phyloP scores from a whole-genome alignment of 176 grass and related monocot species.

The Hsuehochloa calcarea region DNA sequence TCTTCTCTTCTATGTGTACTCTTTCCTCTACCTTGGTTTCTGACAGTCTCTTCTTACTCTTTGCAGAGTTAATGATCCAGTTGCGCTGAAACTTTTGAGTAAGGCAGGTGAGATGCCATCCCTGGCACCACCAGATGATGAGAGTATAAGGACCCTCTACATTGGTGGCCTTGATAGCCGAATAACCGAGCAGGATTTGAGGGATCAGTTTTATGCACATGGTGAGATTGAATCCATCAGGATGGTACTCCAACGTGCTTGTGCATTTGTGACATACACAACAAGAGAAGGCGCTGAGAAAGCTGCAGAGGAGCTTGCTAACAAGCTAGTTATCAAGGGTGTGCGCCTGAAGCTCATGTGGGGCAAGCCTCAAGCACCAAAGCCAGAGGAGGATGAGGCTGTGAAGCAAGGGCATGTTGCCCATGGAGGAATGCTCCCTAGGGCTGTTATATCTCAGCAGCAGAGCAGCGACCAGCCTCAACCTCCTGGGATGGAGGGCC shows the following conservation, averaged over 20 bases:
- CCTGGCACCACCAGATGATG: conserved; percentile 78
- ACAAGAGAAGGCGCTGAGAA: conserved; percentile 85
- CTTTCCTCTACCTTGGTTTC: conserved; percentile 20
- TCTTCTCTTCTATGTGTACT: neutral
- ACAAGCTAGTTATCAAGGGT: conserved; percentile 94
- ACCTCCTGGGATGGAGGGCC: conserved; percentile 54
- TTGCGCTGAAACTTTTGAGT: conserved; percentile 80
- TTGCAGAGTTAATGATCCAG: conserved; percentile 89
- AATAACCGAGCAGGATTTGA: conserved; percentile 80
- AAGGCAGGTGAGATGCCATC: conserved; percentile 98
- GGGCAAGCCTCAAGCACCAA: conserved; percentile 83
- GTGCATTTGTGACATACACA: conserved; percentile 88
- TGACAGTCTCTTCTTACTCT: conserved; percentile 20
- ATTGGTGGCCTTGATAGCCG: conserved; percentile 79
- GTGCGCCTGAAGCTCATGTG: conserved; percentile 96
- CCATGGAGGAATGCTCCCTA: conserved; percentile 83
- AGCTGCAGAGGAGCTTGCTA: conserved; percentile 88
- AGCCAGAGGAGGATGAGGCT: conserved; percentile 58
- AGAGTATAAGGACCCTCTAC: conserved; percentile 89
- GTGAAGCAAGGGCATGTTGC: conserved; percentile 61
- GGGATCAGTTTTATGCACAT: conserved; percentile 90
- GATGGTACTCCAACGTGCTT: conserved; percentile 86
- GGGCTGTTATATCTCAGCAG: conserved; percentile 92
- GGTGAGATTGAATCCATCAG: conserved; percentile 96
- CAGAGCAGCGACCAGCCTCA: conserved; percentile 63